Evolutionary conservation across 805 yeast genomes (phyloP).

Genomic region (Teunomyces lycoperdinae): DNA sequence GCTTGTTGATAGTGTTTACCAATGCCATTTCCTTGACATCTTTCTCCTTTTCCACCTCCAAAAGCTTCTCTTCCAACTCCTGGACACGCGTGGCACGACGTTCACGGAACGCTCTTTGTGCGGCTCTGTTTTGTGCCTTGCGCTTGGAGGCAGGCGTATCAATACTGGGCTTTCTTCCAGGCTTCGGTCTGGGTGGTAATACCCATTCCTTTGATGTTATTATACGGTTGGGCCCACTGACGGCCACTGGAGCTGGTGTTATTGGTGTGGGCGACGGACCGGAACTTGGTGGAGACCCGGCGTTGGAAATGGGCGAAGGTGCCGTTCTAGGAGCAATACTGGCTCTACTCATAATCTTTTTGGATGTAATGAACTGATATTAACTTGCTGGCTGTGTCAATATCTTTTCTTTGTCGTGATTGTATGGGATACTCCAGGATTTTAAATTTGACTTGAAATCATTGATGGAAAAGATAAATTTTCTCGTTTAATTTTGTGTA

Average conservation of each 20-base stretch:
- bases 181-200: slow-evolving; percentile 60
- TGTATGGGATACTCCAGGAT: slow-evolving; percentile 4
- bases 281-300: slow-evolving; percentile 5
- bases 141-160: slow-evolving; percentile 84
- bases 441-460: neutral
- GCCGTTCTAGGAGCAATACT: slow-evolving; percentile 13
- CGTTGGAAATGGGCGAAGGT: slow-evolving; percentile 12
- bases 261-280: slow-evolving; percentile 3
- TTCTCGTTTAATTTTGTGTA: slow-evolving; percentile 6
- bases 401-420: neutral
- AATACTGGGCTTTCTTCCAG: slow-evolving; percentile 58
- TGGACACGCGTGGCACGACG: slow-evolving; percentile 79
- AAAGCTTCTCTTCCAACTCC: slow-evolving; percentile 68
- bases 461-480: slow-evolving; percentile 12
- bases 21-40: slow-evolving; percentile 57
- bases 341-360: slow-evolving; percentile 2
- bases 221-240: slow-evolving; percentile 38
- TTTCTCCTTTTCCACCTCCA: slow-evolving; percentile 64
- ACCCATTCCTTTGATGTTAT: slow-evolving; percentile 60
- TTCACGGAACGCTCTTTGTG: slow-evolving; percentile 88
- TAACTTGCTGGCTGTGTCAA: neutral
- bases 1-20: slow-evolving; percentile 49
- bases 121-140: slow-evolving; percentile 91
- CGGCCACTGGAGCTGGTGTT: slow-evolving; percentile 1
- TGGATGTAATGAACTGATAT: neutral